Evolutionary conservation across 2,329 filamentous ascomycete species (phyloP), one percentile per base, ranked within the genome.

Genomic region (Simplicillium aogashimaense): DNA sequence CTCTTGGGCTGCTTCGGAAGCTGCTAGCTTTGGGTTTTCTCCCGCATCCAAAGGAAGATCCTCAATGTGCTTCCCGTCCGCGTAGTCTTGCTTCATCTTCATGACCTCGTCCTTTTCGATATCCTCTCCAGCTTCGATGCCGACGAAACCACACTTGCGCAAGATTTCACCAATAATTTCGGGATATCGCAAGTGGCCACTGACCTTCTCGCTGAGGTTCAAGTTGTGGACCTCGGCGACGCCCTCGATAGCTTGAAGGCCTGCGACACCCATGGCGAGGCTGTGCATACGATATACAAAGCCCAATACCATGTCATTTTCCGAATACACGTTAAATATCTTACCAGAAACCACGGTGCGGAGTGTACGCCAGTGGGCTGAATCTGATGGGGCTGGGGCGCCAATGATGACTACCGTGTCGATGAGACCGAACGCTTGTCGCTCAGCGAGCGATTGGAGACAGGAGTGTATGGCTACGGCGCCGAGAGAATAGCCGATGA

Each of bases 271-370:
- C 32, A 85, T 73, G 47, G 92, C 83, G 20, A 94, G 74, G 43
- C 81, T 88, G 32, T 84, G 87, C 3, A 86, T 82, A 35, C 89
- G 79, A 58, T 95, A 95, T 14, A 95, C 67, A 55, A 95, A 90
- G 1, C 79, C 88, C 1, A 95, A 76, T 28, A 95, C 79, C 53
- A 86, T 85, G 59, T 95, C 89, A 44, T 92, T 89, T 39, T 82
- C 78, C 2, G 86, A 90, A 61, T 83, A 95, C 8, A 90, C 86
- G 50, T 95, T 95, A 50, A 94, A 83, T 7, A 95, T 71, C 42
- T 83, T 76, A 3, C 89, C 88, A 2, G 81, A 77, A 1, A 94
- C 87, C 1, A 90, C 86, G 35, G 76, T 78, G 25, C 86, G 77
- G 48, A 94, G 77, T 30, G 76, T 69, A 35, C 81, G 74, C 89